phyloP scores from a whole-genome alignment of 2,329 filamentous ascomycete genomes.

The Tolypocladium endophyticum region DNA sequence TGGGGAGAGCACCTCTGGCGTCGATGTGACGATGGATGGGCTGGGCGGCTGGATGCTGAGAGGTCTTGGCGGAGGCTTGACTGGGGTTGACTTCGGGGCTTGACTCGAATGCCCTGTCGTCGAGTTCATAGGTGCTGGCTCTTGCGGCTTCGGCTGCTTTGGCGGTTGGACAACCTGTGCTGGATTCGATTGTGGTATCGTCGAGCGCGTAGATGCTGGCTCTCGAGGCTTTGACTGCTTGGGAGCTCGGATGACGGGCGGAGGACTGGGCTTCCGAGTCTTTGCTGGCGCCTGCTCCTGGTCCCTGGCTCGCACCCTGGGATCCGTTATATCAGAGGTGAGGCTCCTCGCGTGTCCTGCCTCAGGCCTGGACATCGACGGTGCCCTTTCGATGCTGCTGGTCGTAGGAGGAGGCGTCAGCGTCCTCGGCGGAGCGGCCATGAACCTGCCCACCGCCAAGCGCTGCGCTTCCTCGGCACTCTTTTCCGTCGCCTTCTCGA shows the following conservation, averaged over 20 bases:
- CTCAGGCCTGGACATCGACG: slow-evolving; percentile 3
- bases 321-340: slow-evolving; percentile 7
- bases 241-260: not conserved
- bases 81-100: not conserved
- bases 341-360: not conserved
- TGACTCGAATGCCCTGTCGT: not conserved
- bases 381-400: slow-evolving; percentile 2
- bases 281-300: slow-evolving; percentile 4
- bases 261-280: not conserved
- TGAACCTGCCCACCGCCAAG: not conserved
- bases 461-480: not conserved
- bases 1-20: slow-evolving; percentile 17
- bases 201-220: not conserved
- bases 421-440: slow-evolving; percentile 1
- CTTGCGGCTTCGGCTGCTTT: slow-evolving; percentile 13
- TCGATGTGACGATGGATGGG: slow-evolving; percentile 8
- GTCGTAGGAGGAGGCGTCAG: not conserved
- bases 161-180: not conserved
- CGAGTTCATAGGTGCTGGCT: not conserved
- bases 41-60: slow-evolving; percentile 8
- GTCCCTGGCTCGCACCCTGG: slow-evolving; percentile 15
- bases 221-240: slow-evolving; percentile 13
- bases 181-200: not conserved
- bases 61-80: slow-evolving; percentile 8
- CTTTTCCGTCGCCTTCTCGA: slow-evolving; percentile 16